Evolutionary conservation across 169 alveolate species (phyloP).

Genomic region (Eimeria acervulina): DNA sequence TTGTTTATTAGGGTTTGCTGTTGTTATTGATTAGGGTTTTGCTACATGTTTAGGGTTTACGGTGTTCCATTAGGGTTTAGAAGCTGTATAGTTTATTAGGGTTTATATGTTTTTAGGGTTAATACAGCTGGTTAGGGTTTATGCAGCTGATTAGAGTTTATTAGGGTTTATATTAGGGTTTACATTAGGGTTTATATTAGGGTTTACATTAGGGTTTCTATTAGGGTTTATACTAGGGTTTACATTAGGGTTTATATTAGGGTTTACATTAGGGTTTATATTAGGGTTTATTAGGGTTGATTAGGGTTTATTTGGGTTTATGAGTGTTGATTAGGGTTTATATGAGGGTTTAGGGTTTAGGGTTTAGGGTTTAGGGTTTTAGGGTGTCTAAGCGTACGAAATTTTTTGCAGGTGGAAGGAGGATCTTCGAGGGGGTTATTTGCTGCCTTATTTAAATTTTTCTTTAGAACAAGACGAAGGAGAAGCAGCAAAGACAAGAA

Average conservation of each 20-base stretch:
- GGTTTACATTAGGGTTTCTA: no score
- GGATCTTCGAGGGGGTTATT: conserved; percentile 69
- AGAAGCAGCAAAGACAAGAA: background rate
- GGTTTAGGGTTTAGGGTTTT: conserved; percentile 22
- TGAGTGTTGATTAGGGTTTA: background rate
- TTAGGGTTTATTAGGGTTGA: background rate
- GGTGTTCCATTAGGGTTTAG: conserved; percentile 33
- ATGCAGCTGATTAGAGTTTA: background rate
- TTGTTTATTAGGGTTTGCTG: background rate
- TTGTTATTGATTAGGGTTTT: background rate
- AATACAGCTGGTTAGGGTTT: background rate
- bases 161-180: no score
- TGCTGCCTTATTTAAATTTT: conserved; percentile 39
- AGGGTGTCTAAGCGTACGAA: background rate
- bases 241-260: no score
- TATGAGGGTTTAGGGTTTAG: background rate
- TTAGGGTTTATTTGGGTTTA: conserved; percentile 1
- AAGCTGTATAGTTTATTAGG: background rate
- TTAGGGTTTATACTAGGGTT: background rate
- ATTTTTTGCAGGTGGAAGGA: conserved; percentile 71
- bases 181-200: no score
- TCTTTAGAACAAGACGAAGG: background rate
- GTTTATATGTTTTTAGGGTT: background rate
- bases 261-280: background rate
- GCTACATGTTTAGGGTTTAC: conserved; percentile 13